Evolutionary conservation across 306 rosid species (phyloP), one percentile per base, ranked within the genome.

Genomic region (Gynostemma pentaphyllum): DNA sequence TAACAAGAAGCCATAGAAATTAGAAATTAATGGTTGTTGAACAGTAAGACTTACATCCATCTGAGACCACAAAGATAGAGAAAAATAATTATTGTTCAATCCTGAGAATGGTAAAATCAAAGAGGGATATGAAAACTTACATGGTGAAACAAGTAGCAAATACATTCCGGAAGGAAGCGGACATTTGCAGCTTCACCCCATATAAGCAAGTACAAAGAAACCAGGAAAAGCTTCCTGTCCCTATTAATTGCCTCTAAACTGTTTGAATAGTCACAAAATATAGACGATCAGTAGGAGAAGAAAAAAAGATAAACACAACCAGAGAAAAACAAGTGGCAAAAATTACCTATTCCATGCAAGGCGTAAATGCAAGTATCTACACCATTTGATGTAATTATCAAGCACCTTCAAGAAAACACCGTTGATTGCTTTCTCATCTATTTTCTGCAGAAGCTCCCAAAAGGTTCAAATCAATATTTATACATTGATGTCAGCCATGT

Each of bases 171-270:
- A 73, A 92, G 96, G 78, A 92, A 92, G 51, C 98, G 98, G 73
- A 86, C 84, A 78, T 92, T 92, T 69, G 98, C 98, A 77, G 95
- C 98, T 81, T 92, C 98, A 49, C 98, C 98, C 98, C 98, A 92
- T 65, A 92, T 82, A 77, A 92, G 85, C 70, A 88, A 82, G 83
- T 92, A 92, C 61, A 92, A 68, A 56, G 98, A 88, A 76, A 88
- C 79, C 61, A 88, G 74, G 72, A 84, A 82, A 64, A 92, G 83
- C 62, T 88, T 92, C 76, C 98, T 81, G 70, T 88, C 96, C 75
- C 94, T 78, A 68, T 84, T 75, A 64, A 92, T 88, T 41, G 98
- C 98, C 77, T 86, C 84, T 39, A 92, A 76, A 81, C 98, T 92
- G 90, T 77, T 70, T 39, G 67, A 53, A 69, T 60, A 36, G 70